Evolutionary conservation across 208 protist species (phyloP), one percentile per base, ranked within the genome.

Genomic region (Angomonas deanei): DNA sequence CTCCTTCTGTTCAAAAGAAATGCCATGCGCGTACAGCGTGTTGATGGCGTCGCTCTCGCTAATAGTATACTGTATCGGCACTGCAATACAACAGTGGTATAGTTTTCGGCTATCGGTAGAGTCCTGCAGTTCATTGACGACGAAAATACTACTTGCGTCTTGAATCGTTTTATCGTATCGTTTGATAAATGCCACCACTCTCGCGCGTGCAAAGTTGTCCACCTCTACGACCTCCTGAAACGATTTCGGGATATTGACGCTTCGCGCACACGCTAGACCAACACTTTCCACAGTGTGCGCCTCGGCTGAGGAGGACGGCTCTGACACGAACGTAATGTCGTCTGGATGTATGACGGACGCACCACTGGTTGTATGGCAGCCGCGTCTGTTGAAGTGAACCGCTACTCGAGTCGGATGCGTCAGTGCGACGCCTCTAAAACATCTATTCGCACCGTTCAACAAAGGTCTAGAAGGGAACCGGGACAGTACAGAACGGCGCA

Each of bases 111-210:
- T 32, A 1, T 17, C 53, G 5, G 1, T 24, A 2, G 19, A 2
- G 21, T 34, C 33, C 31, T n/a, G 54, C 49, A 79, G 32, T n/a
- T 78, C 62, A 5, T 60, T 11, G 8, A 38, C 28, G 17, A 81
- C 58, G 61, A 86, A 87, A 23, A 76, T 50, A 26, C 76, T 65
- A n/a, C 75, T 76, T 3, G 58, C 62, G 23, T 46, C 56, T 15
- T 54, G 34, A 13, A 70, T 64, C 19, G 61, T 26, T 66, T 49
- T 84, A 62, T 38, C 64, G 61, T 92, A 80, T 6, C 86, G 86
- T 49, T 89, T 88, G n/a, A 92, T 66, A 34, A 96, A 93, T 50
- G 78, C 86, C 13, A 92, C 64, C 38, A 96, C 82, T 0, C 86
- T 81, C 8, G 86, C 76, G 3, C 86, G 80, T 0, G 86, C 77